A percentile compares a stretch with the other conserved stretches of the same genome.
Conservation (phyloP, 371 early-diverging fungal genomes). For the Apophysomyces ossiformis region DNA sequence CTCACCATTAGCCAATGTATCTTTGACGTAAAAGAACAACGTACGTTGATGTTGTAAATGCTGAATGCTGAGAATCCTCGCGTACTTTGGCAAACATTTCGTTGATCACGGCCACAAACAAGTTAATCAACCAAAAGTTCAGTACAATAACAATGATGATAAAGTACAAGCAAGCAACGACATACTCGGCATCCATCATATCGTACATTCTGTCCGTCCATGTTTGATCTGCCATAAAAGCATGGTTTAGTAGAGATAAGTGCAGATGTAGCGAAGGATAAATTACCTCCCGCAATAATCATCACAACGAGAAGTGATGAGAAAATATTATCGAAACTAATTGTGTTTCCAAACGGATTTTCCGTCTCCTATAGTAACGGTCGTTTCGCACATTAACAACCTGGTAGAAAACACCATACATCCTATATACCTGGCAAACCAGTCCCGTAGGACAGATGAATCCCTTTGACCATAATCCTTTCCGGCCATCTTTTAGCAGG, state of each 20-base stretch:
- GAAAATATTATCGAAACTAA: conserved; percentile 68
- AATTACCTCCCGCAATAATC: conserved; percentile 53
- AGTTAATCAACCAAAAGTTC: conserved; percentile 74
- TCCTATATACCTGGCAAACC: conserved; percentile 51
- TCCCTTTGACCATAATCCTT: conserved; percentile 56
- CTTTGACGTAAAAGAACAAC: background rate
- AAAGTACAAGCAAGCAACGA: conserved; percentile 63
- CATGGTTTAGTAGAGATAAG: background rate
- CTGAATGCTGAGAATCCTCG: conserved; percentile 69
- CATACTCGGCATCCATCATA: conserved; percentile 70
- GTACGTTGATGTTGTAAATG: conserved; percentile 60
- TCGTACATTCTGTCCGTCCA: conserved; percentile 77
- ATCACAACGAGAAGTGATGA: conserved; percentile 64
- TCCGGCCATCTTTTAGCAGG: conserved; percentile 24
- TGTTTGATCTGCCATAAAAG: conserved; percentile 55
- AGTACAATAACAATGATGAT: conserved; percentile 65
- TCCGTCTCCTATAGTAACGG: conserved; percentile 41
- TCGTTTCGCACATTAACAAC: background rate
- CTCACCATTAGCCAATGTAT: too few species aligned
- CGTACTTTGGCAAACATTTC: conserved; percentile 77
- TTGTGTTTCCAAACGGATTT: conserved; percentile 53
- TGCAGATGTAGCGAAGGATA: too few species aligned
- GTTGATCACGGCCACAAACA: conserved; percentile 74
- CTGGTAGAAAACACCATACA: background rate
- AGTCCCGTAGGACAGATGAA: conserved; percentile 59